Evolutionary conservation across 768 basidiomycete genomes (phyloP).

Genomic region (Lepiota brunneoincarnata): DNA sequence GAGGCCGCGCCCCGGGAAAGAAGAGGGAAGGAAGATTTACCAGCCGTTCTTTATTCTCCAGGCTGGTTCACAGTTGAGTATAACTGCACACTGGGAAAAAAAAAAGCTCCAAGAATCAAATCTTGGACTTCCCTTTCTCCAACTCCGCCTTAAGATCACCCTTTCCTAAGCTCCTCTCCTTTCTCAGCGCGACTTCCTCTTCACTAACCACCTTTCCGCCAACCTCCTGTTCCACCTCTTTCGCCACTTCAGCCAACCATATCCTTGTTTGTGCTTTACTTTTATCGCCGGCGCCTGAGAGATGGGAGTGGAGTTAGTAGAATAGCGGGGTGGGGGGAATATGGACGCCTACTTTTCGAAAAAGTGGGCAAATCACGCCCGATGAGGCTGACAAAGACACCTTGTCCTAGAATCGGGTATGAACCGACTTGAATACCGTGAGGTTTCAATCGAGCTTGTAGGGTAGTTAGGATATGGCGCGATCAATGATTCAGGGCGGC

Average conservation of each 20-base stretch:
- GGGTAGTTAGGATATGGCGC: constrained; percentile 80
- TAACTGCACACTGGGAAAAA: neutral
- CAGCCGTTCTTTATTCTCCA: too few relatives aligned
- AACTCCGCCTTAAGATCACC: neutral
- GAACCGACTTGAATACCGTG: constrained; percentile 84
- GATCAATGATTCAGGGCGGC: constrained; percentile 76
- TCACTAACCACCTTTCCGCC: constrained; percentile 61
- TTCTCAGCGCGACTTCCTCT: constrained; percentile 58
- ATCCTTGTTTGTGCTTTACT: constrained; percentile 47
- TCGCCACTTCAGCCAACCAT: constrained; percentile 51
- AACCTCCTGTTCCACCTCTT: constrained; percentile 59
- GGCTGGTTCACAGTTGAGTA: too few relatives aligned
- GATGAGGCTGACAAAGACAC: constrained; percentile 73
- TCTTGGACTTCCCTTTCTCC: constrained; percentile 5
- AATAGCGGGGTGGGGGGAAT: too few relatives aligned
- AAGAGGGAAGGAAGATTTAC: too few relatives aligned
- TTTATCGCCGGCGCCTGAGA: constrained; percentile 19
- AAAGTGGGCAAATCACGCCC: constrained; percentile 37
- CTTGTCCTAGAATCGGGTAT: constrained; percentile 62
- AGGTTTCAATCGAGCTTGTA: constrained; percentile 68
- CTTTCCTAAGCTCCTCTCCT: constrained; percentile 23
- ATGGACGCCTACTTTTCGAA: neutral
- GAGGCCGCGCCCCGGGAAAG: too few relatives aligned
- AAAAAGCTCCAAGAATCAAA: neutral
- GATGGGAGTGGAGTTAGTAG: neutral